These are phyloP conservation scores for Aspergillus sp. DNA, from an alignment of 2,329 filamentous ascomycete genomes.

Conservation along the genomic window DNA sequence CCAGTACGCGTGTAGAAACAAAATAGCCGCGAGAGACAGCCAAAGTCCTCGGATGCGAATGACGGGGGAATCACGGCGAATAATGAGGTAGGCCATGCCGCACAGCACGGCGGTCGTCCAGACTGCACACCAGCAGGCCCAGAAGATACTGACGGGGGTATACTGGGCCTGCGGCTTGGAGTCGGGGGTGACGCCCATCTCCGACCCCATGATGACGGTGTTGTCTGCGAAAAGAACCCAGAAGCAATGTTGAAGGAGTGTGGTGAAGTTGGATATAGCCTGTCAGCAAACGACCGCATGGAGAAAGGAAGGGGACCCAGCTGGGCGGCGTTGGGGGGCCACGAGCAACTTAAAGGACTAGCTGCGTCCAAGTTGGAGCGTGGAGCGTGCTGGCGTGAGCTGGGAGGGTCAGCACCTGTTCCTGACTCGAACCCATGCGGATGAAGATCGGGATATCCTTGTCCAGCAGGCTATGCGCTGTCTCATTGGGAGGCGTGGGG, in stretches of 20 bases:
- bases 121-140: constrained; percentile 24
- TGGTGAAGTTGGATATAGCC: constrained; percentile 1
- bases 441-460: background rate
- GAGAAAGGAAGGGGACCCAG: background rate
- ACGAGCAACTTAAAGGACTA: background rate
- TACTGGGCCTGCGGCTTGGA: constrained; percentile 21
- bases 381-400: too few species aligned
- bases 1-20: constrained; percentile 39
- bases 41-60: constrained; percentile 39
- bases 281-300: background rate
- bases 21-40: constrained; percentile 34
- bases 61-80: constrained; percentile 31
- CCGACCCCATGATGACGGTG: constrained; percentile 27
- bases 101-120: constrained; percentile 32
- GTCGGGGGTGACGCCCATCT: constrained; percentile 25
- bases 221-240: background rate
- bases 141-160: constrained; percentile 26
- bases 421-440: background rate
- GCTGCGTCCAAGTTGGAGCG: background rate
- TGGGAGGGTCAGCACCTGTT: background rate
- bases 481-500: too few species aligned
- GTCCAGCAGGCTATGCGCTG: background rate
- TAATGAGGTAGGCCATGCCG: constrained; percentile 32
- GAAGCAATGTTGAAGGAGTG: background rate
- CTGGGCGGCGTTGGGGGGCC: background rate